A percentile compares a stretch with the other conserved stretches of the same genome.
phyloP scores from a whole-genome alignment of 202 grass and related monocot species.

The Eragrostis tef region DNA sequence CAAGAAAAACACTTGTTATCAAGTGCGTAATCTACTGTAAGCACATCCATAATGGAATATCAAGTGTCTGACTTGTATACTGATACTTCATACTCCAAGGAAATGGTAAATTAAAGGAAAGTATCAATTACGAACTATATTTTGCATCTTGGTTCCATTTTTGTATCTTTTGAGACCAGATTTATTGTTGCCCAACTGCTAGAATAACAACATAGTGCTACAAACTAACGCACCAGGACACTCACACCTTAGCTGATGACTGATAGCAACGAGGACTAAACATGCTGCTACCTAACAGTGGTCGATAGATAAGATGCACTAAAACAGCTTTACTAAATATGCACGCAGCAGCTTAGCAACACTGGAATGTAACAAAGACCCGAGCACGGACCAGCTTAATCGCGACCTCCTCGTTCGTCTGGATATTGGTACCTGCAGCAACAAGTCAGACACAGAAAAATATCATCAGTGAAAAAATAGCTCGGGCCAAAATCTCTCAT shows the following conservation, averaged over 20 bases:
- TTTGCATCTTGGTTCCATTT: not conserved
- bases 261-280: not conserved
- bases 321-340: not conserved
- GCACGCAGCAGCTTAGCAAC: not conserved
- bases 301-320: not conserved
- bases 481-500: conserved; percentile 10
- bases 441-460: conserved; percentile 1
- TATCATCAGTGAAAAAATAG: conserved; percentile 31
- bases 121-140: not conserved
- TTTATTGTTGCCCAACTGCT: not conserved
- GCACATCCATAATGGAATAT: conserved; percentile 2
- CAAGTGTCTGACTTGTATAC: no score
- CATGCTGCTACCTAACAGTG: not conserved
- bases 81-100: not conserved
- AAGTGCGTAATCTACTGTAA: not conserved
- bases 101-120: not conserved
- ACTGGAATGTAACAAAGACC: conserved; percentile 33
- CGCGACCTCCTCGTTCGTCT: conserved; percentile 97
- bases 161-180: conserved; percentile 1
- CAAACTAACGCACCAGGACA: not conserved
- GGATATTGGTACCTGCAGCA: conserved; percentile 83
- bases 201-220: not conserved
- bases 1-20: conserved; percentile 18
- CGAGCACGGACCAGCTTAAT: conserved; percentile 87
- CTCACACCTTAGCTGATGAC: not conserved